Evolutionary conservation across 2,329 filamentous ascomycete species (phyloP), one percentile per base, ranked within the genome.

Genomic region (Sarocladium brachiariae): DNA sequence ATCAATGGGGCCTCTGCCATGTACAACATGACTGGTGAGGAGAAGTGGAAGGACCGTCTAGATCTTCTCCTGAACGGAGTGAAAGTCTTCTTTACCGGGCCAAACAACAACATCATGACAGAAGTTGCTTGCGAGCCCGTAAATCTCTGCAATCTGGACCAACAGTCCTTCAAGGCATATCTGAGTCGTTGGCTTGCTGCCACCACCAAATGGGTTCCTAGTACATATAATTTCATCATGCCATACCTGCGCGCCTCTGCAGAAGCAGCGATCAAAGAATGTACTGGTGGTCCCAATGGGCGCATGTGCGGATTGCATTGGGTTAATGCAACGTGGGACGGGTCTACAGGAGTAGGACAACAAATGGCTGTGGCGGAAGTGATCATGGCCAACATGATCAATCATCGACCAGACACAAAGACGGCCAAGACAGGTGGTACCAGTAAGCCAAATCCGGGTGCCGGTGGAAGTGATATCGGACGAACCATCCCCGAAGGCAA

Each of bases 331-430:
- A 63, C 65, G 8, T 86, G 76, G 65, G 81, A 86, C 61, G 78
- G 79, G 21, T 72, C 70, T 2, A 75, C 71, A 6, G 84, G 83
- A 6, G 76, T 87, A 2, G 84, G 84, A 4, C 82, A 87, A 63
- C 83, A 87, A 65, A 87, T 88, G 84, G 75, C 79, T 1, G 82
- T 79, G 2, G 69, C 87, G 62, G 81, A 86, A 59, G 72, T 85
- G 9, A 75, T 85, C 6, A 73, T 87, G 41, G 75, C 76, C 33
- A 83, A 80, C 57, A 71, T 84, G 62, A 76, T 85, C 47, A 57
- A 70, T 31, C 54, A 71, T 6, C 66, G 67, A 9, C 51, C 58
- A 1, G 61, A 65, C 1, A 74, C 76, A 0, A 66, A 76, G 35
- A 78, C 75, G 3, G 64, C 71, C 23, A 58, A 67, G 3, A 80